Base-by-base conservation (phyloP, 2,329 filamentous ascomycete genomes). In the Teratosphaeria viscida region DNA sequence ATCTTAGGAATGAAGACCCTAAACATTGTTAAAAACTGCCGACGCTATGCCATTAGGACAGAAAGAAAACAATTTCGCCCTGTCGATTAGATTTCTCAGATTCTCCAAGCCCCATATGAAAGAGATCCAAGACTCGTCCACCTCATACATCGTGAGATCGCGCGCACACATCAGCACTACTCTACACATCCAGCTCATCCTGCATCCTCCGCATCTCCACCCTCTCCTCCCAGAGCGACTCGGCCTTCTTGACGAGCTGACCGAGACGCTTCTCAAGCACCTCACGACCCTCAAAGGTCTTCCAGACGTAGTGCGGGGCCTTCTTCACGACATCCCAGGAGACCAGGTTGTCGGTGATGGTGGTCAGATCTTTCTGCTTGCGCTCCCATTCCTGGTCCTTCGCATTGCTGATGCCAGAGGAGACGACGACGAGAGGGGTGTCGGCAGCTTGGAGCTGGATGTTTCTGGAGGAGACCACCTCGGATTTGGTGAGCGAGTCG, bases 241-340 rank as follows among this genome's bases (percentile, higher is more conserved):
- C 43, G n/a, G 58, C 60, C n/a, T 55, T 69, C 61, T 76, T 76
- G 19, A 92, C 82, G 63, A 96, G 71, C 70, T 91, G 79, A 63
- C 77, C 81, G 67, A 97, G 75, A 66, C 90, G 83, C 78, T 87
- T 88, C 77, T 95, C 92, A 73, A 97, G 86, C 54, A 85, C 75
- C 57, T 84, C 75, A 58, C 89, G 80, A 0, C 92, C 92, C 55
- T 91, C 82, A 1, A 80, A 72, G 2, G 86, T 90, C 66, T 77
- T 77, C 94, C 94, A 99, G 0, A 97, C 87, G 71, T 92, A 83
- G 72, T 95, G 90, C 5, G 91, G 89, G 2, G 92, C 91, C 63
- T 86, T 83, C 60, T 88, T 84, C 11, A 96, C 90, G 57, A 96
- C 83, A 72, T 96, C 90, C 92, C 92, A 99, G 47, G 82, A 79